Percentiles rank a stretch among this genome's conserved stretches.
phyloP scores from a whole-genome alignment of 306 rosid genomes.

The Prunus dulcis region DNA sequence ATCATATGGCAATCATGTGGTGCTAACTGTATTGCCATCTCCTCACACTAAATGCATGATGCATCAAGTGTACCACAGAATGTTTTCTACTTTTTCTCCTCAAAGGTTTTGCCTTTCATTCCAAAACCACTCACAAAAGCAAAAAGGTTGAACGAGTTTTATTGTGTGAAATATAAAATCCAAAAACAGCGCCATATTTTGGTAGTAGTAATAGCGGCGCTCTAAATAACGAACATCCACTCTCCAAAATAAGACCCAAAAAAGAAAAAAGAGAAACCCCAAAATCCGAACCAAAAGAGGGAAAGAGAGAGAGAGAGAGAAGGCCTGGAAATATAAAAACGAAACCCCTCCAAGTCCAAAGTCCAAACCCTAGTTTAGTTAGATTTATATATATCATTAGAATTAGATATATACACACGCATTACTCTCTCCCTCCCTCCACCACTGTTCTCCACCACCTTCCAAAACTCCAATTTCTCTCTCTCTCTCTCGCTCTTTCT shows the following conservation, averaged over 20 bases:
- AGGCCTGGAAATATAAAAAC: constrained; percentile 1
- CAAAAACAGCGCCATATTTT: not conserved
- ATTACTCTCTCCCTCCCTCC: not conserved
- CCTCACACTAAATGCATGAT: not conserved
- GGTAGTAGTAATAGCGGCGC: not conserved
- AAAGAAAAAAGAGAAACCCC: not conserved
- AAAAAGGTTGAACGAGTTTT: not conserved
- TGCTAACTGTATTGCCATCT: not conserved
- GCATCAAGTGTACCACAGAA: not conserved
- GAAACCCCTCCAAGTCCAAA: constrained; percentile 5
- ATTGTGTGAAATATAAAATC: no score
- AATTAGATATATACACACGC: not conserved
- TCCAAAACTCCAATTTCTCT: not conserved
- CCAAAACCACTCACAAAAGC: not conserved
- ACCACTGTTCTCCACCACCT: constrained; percentile 5
- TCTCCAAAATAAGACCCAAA: not conserved
- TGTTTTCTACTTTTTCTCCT: not conserved
- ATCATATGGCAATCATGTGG: not conserved
- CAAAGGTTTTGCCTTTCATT: not conserved
- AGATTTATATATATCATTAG: not conserved
- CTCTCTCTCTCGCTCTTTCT: not conserved
- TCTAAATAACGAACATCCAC: not conserved
- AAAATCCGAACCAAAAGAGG: not conserved
- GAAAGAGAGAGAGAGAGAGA: not conserved
- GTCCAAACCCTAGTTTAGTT: constrained; percentile 28